Evolutionary conservation across 1,139 yeast species (phyloP).

Genomic region (Pichia sp.): DNA sequence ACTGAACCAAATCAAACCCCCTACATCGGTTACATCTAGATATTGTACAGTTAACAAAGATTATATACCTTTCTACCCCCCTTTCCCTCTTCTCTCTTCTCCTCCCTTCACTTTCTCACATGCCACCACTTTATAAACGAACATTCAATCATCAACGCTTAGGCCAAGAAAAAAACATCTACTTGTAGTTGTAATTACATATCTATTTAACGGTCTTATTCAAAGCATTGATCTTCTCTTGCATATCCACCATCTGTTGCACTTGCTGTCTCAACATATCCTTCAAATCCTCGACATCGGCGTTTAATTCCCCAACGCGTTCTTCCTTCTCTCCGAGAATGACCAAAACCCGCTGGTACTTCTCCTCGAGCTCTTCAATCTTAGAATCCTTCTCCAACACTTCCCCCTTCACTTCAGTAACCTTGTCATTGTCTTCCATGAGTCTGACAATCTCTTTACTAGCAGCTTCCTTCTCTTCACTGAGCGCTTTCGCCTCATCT

Average conservation of each 20-base stretch:
- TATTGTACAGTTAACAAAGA: background rate
- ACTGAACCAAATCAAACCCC: background rate
- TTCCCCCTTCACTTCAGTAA: constrained; percentile 32
- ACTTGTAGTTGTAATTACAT: no score
- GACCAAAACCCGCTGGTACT: constrained; percentile 59
- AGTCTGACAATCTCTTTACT: constrained; percentile 60
- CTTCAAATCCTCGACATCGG: constrained; percentile 85
- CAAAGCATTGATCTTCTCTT: constrained; percentile 27
- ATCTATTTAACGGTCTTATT: no score
- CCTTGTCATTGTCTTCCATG: constrained; percentile 46
- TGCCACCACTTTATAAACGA: no score
- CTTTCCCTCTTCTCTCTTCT: no score
- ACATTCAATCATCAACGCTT: no score
- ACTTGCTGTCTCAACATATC: constrained; percentile 77
- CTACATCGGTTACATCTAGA: background rate
- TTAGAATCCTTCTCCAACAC: constrained; percentile 33
- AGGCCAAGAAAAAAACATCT: no score
- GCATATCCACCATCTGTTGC: constrained; percentile 73
- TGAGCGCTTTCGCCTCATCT: constrained; percentile 53
- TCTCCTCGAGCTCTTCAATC: constrained; percentile 33
- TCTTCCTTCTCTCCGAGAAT: constrained; percentile 87
- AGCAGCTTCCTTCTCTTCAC: constrained; percentile 55
- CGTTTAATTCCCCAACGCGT: constrained; percentile 72
- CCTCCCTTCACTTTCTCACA: no score
- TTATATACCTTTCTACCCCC: background rate